Evolutionary conservation across 164 flowering plant genomes (phyloP), one percentile per base, ranked within the genome.

Genomic region (Chimonanthus salicifolius): DNA sequence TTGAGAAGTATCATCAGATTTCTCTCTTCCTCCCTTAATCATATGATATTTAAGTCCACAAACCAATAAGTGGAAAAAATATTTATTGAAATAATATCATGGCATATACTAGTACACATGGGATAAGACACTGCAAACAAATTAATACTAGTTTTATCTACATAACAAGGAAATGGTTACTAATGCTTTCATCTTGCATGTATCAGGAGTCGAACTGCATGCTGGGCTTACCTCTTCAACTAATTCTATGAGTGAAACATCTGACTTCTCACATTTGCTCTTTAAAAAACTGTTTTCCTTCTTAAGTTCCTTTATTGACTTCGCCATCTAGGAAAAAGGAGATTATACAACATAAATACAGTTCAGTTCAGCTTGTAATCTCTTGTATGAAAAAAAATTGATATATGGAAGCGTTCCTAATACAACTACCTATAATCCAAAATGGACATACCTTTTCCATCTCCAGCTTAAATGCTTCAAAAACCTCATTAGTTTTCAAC

Each of bases 401-500:
- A 64, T 20, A 47, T 20, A 68, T 47, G 7, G 16, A 68, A 47
- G 50, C 1, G 5, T 47, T 21, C 70, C 33, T 33, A 33, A 68
- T 47, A 18, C 16, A 15, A 47, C 54, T 11, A 44, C 47, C 9
- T 66, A 66, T 66, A n/a, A 69, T 70, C 18, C 45, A 68, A 60
- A 21, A 4, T 60, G 16, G 64, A 72, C 8, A 64, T 82, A 94
- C 99, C 97, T 92, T 94, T 82, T 92, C 95, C 78, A 91, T 92
- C 82, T 94, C 97, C 82, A 86, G 89, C 84, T 92, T 94, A 78
- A 92, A 94, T 66, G 99, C 88, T 81, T 90, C 97, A 78, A 94
- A 94, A 16, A 94, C 97, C 74, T 91, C 94, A 77, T 92, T 92
- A 83, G 97, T 94, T 84, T 92, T 92, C 72, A 83, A 18, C 80